Conservation (phyloP, 1,284 basidiomycete species). For the Pisolithus thermaeus region DNA sequence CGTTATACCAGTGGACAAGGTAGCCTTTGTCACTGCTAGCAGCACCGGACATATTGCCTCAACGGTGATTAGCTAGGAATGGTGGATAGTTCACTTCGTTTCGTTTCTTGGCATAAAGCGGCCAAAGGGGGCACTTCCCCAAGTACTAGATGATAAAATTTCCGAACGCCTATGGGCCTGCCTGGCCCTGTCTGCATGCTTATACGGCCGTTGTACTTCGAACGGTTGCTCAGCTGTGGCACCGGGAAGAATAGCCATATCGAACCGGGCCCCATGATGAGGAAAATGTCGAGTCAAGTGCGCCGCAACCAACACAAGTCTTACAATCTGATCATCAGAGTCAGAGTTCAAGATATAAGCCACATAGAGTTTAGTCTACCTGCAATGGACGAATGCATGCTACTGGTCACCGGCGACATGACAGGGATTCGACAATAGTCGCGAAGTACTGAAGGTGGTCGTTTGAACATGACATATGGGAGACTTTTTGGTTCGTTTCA, state of each 20-base stretch:
- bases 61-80: slow-evolving; percentile 40
- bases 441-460: slow-evolving; percentile 60
- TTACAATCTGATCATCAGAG: slow-evolving; percentile 77
- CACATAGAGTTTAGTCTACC: too few relatives aligned
- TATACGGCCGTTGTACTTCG: slow-evolving; percentile 22
- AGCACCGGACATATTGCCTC: slow-evolving; percentile 23
- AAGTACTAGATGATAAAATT: slow-evolving; percentile 77
- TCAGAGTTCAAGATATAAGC: slow-evolving; percentile 68
- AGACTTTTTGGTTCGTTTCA: slow-evolving; percentile 70
- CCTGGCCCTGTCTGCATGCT: too few relatives aligned
- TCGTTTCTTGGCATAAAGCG: slow-evolving; percentile 31
- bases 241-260: slow-evolving; percentile 87
- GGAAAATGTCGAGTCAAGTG: slow-evolving; percentile 77
- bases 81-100: neutral
- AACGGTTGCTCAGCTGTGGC: slow-evolving; percentile 73
- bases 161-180: slow-evolving; percentile 32
- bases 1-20: slow-evolving; percentile 50
- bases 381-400: neutral
- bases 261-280: slow-evolving; percentile 49
- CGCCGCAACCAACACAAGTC: slow-evolving; percentile 93
- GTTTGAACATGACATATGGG: slow-evolving; percentile 76
- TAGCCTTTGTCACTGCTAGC: slow-evolving; percentile 35
- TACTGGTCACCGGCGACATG: slow-evolving; percentile 8
- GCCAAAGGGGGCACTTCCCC: slow-evolving; percentile 37
- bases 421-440: slow-evolving; percentile 56